These are phyloP conservation scores for Prunus armeniaca DNA, from an alignment of 306 rosid species.

Conservation along the genomic window DNA sequence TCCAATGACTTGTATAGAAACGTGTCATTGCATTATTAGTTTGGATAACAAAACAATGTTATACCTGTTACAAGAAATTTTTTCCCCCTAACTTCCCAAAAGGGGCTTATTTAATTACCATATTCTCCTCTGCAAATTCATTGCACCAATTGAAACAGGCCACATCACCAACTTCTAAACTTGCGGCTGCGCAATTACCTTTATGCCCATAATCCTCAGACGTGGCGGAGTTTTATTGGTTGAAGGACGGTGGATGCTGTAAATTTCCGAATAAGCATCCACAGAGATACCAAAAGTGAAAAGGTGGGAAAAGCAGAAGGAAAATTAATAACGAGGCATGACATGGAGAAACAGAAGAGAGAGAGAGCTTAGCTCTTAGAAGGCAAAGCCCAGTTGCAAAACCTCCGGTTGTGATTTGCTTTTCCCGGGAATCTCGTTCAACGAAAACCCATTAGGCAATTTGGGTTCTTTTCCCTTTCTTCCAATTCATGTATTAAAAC, in stretches of 20 bases:
- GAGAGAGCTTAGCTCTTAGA: not conserved
- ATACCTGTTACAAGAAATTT: too few relatives aligned
- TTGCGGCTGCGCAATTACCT: not conserved
- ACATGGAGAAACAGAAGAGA: not conserved
- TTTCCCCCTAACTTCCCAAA: not conserved
- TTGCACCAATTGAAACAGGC: not conserved
- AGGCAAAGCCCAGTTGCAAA: not conserved
- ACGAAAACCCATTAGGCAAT: constrained; percentile 2
- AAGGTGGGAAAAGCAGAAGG: not conserved
- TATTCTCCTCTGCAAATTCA: not conserved
- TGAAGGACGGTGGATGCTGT: not conserved
- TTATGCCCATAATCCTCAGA: not conserved
- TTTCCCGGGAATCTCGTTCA: constrained; percentile 7
- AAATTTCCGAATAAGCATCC: not conserved
- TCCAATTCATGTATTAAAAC: not conserved
- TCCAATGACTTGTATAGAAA: too few relatives aligned
- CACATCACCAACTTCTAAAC: not conserved
- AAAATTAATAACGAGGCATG: not conserved
- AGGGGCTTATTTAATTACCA: not conserved
- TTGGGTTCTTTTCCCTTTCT: not conserved
- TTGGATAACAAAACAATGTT: too few relatives aligned
- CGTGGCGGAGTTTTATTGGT: not conserved
- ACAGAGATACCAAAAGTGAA: constrained; percentile 2
- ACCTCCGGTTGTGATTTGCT: not conserved
- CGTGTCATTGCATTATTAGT: too few relatives aligned